Evolutionary conservation across 2,329 filamentous ascomycete species (phyloP).

Genomic region (Pseudofabraea citricarpa): DNA sequence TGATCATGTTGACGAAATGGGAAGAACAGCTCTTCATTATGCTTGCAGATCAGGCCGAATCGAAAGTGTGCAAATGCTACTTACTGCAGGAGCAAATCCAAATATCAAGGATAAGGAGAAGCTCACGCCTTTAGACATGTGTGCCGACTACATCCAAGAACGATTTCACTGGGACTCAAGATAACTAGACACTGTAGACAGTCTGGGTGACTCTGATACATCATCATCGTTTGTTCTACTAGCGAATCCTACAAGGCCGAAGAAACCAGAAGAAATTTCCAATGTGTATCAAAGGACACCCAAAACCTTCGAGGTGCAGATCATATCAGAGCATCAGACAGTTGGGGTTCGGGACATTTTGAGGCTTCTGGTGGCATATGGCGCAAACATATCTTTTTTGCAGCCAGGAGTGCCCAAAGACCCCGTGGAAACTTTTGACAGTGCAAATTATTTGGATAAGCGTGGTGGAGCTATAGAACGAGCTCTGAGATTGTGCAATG

Average conservation of each 20-base stretch:
- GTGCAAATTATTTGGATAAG: not conserved
- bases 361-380: constrained; percentile 6
- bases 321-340: constrained; percentile 2
- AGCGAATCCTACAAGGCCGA: no score
- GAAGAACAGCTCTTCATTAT: constrained; percentile 13
- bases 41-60: constrained; percentile 14
- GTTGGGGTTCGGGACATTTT: constrained; percentile 9
- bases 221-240: no score
- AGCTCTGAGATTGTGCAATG: constrained; percentile 6
- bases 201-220: no score
- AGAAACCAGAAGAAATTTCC: no score
- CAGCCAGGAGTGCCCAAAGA: not conserved
- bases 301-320: not conserved
- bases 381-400: constrained; percentile 10
- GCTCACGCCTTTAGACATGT: constrained; percentile 4
- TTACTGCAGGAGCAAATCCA: constrained; percentile 11
- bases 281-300: no score
- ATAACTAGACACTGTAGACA: not conserved
- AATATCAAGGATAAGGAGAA: constrained; percentile 5
- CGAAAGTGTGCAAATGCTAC: constrained; percentile 11
- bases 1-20: constrained; percentile 5
- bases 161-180: constrained; percentile 2
- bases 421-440: no score
- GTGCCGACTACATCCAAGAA: constrained; percentile 8
- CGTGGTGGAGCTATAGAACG: not conserved